Evolutionary conservation across 768 basidiomycete genomes (phyloP).

Genomic region (Chalciporus pseudorubinellus): DNA sequence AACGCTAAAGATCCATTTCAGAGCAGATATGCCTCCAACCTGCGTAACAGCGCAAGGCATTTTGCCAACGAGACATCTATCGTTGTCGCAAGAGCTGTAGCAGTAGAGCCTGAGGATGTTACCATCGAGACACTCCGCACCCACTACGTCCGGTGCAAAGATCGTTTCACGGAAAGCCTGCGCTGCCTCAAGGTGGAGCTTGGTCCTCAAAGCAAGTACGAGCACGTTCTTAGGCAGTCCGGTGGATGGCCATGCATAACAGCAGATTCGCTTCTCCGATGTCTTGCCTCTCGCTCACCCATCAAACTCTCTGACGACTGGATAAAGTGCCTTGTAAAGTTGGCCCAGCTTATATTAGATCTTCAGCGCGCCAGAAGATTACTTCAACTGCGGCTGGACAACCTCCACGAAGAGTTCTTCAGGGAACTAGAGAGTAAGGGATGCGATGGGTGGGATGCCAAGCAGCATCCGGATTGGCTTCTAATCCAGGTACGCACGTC

Average conservation of each 20-base stretch:
- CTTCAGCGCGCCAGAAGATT: slow-evolving; percentile 36
- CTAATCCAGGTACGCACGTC: slow-evolving; percentile 35
- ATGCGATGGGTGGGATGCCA: slow-evolving; percentile 7
- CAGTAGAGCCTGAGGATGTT: background rate
- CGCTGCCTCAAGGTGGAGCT: background rate
- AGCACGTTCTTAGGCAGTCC: slow-evolving; percentile 6
- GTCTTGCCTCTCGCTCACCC: slow-evolving; percentile 21
- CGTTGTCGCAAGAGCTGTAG: background rate
- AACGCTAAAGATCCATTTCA: slow-evolving; percentile 4
- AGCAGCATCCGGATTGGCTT: slow-evolving; percentile 37
- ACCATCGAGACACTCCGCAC: background rate
- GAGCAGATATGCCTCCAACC: slow-evolving; percentile 11
- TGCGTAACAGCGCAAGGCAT: slow-evolving; percentile 11
- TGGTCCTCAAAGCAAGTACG: slow-evolving; percentile 11
- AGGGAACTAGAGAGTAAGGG: slow-evolving; percentile 17
- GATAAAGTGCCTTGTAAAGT: slow-evolving; percentile 23
- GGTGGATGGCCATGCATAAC: slow-evolving; percentile 36
- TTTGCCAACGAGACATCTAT: slow-evolving; percentile 3
- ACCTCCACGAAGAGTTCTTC: slow-evolving; percentile 29
- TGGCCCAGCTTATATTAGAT: slow-evolving; percentile 28
- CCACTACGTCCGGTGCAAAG: background rate
- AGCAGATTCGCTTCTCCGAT: slow-evolving; percentile 26
- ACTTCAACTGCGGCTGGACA: slow-evolving; percentile 15
- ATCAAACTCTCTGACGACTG: slow-evolving; percentile 20
- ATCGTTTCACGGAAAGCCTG: background rate